A percentile compares a stretch with the other conserved stretches of the same genome.
Conservation (phyloP, 129 eudicot genomes). For the Pulicaria dysenterica region DNA sequence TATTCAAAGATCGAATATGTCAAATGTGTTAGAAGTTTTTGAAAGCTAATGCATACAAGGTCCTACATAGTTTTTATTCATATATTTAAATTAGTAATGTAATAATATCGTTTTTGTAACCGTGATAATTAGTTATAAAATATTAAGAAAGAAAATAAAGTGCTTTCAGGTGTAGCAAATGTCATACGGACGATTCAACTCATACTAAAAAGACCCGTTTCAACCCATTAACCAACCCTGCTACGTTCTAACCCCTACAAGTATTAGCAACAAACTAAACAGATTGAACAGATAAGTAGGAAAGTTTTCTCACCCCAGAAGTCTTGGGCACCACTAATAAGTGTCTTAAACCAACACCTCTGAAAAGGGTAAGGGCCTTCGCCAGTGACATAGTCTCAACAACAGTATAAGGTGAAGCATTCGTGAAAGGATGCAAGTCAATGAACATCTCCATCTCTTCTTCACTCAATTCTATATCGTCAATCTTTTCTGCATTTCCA, state of each 20-base stretch:
- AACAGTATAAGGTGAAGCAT: slow-evolving; percentile 86
- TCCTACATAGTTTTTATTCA: background rate
- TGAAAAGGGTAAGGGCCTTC: slow-evolving; percentile 81
- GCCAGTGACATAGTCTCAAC: slow-evolving; percentile 94
- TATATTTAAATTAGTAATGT: background rate
- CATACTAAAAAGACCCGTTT: background rate
- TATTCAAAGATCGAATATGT: background rate
- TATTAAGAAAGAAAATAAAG: background rate
- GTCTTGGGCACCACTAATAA: slow-evolving; percentile 75
- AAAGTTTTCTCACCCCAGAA: slow-evolving; percentile 56
- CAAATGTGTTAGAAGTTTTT: background rate
- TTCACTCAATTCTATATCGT: slow-evolving; percentile 52
- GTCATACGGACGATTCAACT: background rate
- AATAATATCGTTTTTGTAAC: background rate
- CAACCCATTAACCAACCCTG: background rate
- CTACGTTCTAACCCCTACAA: slow-evolving; percentile 7
- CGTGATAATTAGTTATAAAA: background rate
- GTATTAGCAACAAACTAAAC: background rate
- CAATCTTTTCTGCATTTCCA: slow-evolving; percentile 52
- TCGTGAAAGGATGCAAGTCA: slow-evolving; percentile 81
- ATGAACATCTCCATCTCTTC: slow-evolving; percentile 93
- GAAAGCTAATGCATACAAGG: background rate
- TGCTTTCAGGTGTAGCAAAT: background rate
- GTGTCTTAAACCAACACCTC: slow-evolving; percentile 92
- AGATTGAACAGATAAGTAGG: background rate